A percentile compares a stretch with the other conserved stretches of the same genome.
phyloP scores from a whole-genome alignment of 495 filamentous ascomycete species.

The Peziza echinospora region DNA sequence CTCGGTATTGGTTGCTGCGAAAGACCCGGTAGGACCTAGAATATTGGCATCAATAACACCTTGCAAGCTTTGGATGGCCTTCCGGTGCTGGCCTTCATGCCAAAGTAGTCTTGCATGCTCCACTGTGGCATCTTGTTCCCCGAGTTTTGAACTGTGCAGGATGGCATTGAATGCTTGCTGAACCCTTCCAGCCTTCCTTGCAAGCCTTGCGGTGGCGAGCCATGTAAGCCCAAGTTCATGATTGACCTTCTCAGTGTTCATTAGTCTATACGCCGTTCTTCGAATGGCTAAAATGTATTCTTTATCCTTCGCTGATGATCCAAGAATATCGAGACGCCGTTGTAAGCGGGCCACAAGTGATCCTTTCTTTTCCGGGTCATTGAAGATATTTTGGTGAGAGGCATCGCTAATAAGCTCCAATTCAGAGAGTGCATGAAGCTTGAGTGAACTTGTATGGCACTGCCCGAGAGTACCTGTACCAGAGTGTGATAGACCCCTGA shows the following conservation, averaged over 20 bases:
- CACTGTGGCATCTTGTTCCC: slow-evolving; percentile 64
- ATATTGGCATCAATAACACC: slow-evolving; percentile 59
- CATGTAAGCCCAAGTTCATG: slow-evolving; percentile 62
- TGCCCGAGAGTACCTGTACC: slow-evolving; percentile 56
- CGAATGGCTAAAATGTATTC: slow-evolving; percentile 82
- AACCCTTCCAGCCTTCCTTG: slow-evolving; percentile 59
- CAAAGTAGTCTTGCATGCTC: slow-evolving; percentile 88
- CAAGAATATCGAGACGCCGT: slow-evolving; percentile 60
- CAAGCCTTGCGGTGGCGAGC: slow-evolving; percentile 67
- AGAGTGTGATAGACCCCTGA: slow-evolving; percentile 47
- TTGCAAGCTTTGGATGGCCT: slow-evolving; percentile 78
- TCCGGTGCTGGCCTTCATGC: slow-evolving; percentile 81
- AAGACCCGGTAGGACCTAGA: slow-evolving; percentile 22
- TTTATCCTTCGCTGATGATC: slow-evolving; percentile 71
- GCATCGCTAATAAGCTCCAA: slow-evolving; percentile 52
- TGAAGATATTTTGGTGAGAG: slow-evolving; percentile 17
- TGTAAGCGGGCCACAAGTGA: slow-evolving; percentile 38
- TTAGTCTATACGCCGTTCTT: slow-evolving; percentile 54
- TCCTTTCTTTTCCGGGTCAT: slow-evolving; percentile 21
- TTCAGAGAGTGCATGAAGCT: slow-evolving; percentile 69
- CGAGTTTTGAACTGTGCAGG: slow-evolving; percentile 63
- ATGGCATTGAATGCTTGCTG: slow-evolving; percentile 84
- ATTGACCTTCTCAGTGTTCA: slow-evolving; percentile 23
- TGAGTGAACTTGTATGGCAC: slow-evolving; percentile 60
- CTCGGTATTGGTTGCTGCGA: not conserved